Evolutionary conservation across 2,329 filamentous ascomycete genomes (phyloP).

Genomic region (Fusarium sp.): DNA sequence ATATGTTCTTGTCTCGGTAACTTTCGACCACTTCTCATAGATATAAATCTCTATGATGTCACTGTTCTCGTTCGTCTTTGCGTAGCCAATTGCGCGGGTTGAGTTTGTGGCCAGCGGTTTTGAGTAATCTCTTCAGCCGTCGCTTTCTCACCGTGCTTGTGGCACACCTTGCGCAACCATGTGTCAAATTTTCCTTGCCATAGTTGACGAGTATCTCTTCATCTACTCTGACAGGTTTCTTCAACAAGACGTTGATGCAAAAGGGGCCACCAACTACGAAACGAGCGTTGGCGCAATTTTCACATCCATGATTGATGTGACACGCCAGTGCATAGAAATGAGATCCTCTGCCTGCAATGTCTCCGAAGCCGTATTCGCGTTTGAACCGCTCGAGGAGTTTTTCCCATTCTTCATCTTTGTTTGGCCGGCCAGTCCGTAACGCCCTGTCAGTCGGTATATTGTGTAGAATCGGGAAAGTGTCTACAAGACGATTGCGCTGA

Average conservation of each 20-base stretch:
- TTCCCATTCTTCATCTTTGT: rapidly evolving
- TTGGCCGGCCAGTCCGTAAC: not conserved
- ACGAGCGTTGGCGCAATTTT: constrained; percentile 43
- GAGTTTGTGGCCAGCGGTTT: not conserved
- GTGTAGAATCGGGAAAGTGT: constrained; percentile 24
- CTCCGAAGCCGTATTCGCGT: constrained; percentile 42
- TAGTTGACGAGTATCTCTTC: constrained; percentile 55
- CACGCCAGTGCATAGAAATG: constrained; percentile 38
- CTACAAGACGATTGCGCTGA: not conserved
- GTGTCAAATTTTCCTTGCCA: constrained; percentile 41
- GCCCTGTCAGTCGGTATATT: not conserved
- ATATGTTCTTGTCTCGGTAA: not conserved
- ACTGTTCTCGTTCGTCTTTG: not conserved
- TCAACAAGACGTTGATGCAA: constrained; percentile 33
- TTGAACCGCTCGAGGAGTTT: not conserved
- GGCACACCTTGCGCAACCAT: constrained; percentile 43
- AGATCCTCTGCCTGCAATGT: constrained; percentile 3
- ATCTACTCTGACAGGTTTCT: constrained; percentile 35
- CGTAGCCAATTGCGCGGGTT: not conserved
- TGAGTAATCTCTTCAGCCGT: not conserved
- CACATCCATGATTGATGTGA: constrained; percentile 51
- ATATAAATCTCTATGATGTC: not conserved
- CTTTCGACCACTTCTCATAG: not conserved
- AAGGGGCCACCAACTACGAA: constrained; percentile 15
- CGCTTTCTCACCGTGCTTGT: not conserved